Evolutionary conservation across 2,329 filamentous ascomycete genomes (phyloP), one percentile per base, ranked within the genome.

Genomic region (Verticillium dahliae): DNA sequence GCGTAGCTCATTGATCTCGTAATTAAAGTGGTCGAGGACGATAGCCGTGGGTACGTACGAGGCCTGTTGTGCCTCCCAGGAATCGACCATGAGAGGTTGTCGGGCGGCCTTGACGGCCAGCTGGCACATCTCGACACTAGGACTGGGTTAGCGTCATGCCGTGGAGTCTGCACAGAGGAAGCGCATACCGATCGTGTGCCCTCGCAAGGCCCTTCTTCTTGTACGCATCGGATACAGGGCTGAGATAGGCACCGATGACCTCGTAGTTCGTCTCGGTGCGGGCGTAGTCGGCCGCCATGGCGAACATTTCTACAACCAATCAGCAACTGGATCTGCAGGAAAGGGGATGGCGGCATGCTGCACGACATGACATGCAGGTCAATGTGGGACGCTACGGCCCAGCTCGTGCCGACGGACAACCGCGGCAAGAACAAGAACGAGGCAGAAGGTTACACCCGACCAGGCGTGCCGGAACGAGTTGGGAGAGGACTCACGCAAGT

Each of bases 21-120:
- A 79, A 67, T 96, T 88, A 69, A 97, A 95, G 75, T 97, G 94
- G 71, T 96, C 92, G 57, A 97, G 81, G 50, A 97, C 93, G 68
- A 90, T 85, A 45, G 93, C 94, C 1, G 94, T 98, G 15, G 92
- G 92, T 65, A 92, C 88, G 72, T 97, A 98, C 67, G 90, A 83
- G 70, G 88, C 85, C 76, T 96, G 87, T 69, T 90, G 80, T n/a
- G 91, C 90, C 80, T 97, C 93, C 89, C 90, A 96, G 0, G 90
- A 87, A 72, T 96, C 92, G 56, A 95, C 90, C 86, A 92, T 92
- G 63, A 96, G 80, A 88, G 90, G 92, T 68, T 86, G 86, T 58
- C 88, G 88, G 59, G 90, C 88, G 67, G 90, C 83, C 67, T 87
- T 84, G 31, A 92, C 88, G 7, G 92, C 92, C 41, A 96, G 80